These are phyloP conservation scores for Starmerella vaccinii DNA, from an alignment of 805 yeast genomes.

Conservation along the genomic window DNA sequence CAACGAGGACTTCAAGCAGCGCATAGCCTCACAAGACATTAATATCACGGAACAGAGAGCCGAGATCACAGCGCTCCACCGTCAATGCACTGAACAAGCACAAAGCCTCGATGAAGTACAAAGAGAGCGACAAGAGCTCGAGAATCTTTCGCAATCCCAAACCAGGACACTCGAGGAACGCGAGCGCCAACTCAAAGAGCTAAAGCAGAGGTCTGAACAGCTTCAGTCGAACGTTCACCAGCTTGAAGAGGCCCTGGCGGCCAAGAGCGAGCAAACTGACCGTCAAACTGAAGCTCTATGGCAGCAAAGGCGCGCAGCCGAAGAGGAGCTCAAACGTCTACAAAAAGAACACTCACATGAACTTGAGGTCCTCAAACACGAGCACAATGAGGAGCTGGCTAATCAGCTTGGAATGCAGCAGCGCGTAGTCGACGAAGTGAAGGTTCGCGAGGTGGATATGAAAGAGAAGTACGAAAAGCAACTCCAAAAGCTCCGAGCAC, in stretches of 20 bases:
- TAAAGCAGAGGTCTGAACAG: neutral
- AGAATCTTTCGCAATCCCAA: neutral
- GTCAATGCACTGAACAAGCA: neutral
- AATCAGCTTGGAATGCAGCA: conserved; percentile 1
- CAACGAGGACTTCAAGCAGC: neutral
- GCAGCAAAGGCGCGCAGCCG: conserved; percentile 2
- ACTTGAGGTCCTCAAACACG: neutral
- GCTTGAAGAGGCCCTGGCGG: neutral
- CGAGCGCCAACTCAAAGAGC: neutral
- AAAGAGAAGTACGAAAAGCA: neutral
- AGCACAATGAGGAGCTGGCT: neutral
- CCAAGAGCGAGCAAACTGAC: neutral
- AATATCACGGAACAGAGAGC: conserved; percentile 1
- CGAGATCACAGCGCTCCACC: neutral
- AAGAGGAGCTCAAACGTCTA: neutral
- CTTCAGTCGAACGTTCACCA: neutral
- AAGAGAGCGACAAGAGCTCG: neutral
- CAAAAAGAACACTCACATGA: neutral
- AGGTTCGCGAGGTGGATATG: neutral
- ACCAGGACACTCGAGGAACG: neutral
- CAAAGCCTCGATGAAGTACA: neutral
- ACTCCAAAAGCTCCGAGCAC: conserved; percentile 3
- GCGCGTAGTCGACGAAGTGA: conserved; percentile 1
- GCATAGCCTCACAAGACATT: neutral
- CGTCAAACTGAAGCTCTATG: neutral